Conservation (phyloP, 306 rosid species). For the Rubus idaeus region DNA sequence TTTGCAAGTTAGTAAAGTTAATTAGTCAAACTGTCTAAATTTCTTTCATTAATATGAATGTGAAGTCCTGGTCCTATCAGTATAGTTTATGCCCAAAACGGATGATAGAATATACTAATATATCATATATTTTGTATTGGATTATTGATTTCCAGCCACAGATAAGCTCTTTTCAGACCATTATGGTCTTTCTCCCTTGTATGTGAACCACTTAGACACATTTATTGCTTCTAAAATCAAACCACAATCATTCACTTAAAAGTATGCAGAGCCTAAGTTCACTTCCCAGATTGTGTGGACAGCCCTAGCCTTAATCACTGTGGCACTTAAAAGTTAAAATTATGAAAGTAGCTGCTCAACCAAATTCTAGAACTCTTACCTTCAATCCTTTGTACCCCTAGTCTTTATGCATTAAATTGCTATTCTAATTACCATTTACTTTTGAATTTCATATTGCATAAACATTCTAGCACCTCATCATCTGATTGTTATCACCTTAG, state of each 20-base stretch:
- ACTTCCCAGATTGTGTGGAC: neutral
- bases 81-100: neutral
- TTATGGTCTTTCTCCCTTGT: neutral
- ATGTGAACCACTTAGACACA: neutral
- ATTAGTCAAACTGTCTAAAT: neutral
- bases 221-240: neutral
- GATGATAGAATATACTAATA: neutral
- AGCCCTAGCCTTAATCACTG: neutral
- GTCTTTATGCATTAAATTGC: neutral
- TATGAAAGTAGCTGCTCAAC: neutral
- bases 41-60: neutral
- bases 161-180: neutral
- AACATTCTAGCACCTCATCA: neutral
- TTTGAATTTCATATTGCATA: neutral
- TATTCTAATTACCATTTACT: neutral
- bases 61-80: neutral
- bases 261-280: neutral
- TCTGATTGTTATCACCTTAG: neutral
- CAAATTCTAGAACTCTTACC: neutral
- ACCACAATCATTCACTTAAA: slow-evolving; percentile 4
- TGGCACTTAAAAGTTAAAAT: neutral
- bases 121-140: neutral
- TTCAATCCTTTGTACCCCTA: neutral
- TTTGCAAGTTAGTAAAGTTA: neutral
- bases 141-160: neutral